Conservation (phyloP, 805 yeast species). For the Wickerhamiella dianesei region DNA sequence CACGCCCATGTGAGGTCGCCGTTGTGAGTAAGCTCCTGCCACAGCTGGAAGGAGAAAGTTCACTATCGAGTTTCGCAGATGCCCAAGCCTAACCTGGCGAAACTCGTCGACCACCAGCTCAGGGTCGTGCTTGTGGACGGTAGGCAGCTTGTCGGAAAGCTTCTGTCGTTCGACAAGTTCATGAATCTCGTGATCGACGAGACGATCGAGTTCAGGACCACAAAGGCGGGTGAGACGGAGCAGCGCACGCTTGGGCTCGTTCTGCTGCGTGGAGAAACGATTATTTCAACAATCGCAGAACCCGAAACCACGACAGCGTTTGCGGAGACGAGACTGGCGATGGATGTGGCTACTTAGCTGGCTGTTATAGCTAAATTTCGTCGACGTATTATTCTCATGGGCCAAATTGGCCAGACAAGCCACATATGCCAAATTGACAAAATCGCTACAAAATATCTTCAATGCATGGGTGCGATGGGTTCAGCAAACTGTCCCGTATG, state of each 20-base stretch:
- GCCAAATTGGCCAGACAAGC: no score
- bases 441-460: no score
- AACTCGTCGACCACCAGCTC: constrained; percentile 59
- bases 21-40: no score
- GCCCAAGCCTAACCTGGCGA: constrained; percentile 32
- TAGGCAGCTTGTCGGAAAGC: constrained; percentile 61
- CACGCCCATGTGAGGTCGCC: no score
- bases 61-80: no score
- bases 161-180: constrained; percentile 75
- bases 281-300: constrained; percentile 59
- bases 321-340: neutral
- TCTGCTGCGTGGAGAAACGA: constrained; percentile 77
- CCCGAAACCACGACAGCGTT: constrained; percentile 19
- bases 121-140: constrained; percentile 67
- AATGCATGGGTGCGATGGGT: no score
- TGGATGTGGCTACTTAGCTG: no score
- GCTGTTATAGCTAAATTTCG: no score
- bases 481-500: no score
- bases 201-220: constrained; percentile 67
- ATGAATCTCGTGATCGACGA: constrained; percentile 78
- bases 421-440: no score
- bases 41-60: no score
- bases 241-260: constrained; percentile 70
- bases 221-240: constrained; percentile 47
- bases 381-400: no score